phyloP scores from a whole-genome alignment of 1,139 yeast species.

The Pichia sp. region DNA sequence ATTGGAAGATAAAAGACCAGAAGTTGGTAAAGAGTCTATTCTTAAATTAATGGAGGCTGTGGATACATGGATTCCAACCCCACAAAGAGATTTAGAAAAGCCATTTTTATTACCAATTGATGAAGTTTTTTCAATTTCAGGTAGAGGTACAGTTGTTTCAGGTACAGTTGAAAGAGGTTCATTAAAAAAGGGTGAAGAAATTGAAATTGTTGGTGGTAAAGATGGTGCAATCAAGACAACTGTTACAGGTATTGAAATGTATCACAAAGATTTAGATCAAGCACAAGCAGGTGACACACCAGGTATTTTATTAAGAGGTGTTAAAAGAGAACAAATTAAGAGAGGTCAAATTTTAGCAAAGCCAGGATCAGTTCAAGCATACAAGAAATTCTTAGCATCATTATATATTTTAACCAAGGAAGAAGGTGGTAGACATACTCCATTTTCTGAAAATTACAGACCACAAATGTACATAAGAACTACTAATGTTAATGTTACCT shows the following conservation, averaged over 20 bases:
- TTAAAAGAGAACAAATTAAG: slow-evolving; percentile 92
- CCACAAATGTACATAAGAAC: slow-evolving; percentile 97
- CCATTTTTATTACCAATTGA: slow-evolving; percentile 97
- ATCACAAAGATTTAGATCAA: slow-evolving; percentile 94
- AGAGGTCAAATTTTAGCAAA: slow-evolving; percentile 98
- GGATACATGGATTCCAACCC: slow-evolving; percentile 93
- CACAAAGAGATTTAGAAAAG: slow-evolving; percentile 90
- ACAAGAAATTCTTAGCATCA: slow-evolving; percentile 90
- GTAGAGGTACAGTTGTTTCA: slow-evolving; percentile 99
- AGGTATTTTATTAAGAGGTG: slow-evolving; percentile 95
- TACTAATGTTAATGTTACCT: slow-evolving; percentile 87
- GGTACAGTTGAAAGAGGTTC: slow-evolving; percentile 99
- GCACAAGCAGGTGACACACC: slow-evolving; percentile 99
- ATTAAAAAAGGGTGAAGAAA: slow-evolving; percentile 96
- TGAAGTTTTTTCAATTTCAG: slow-evolving; percentile 95
- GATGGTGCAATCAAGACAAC: slow-evolving; percentile 84
- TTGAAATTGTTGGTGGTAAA: slow-evolving; percentile 92
- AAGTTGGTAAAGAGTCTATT: slow-evolving; percentile 86
- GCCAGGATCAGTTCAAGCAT: slow-evolving; percentile 88
- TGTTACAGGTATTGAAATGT: slow-evolving; percentile 98
- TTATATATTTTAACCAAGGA: slow-evolving; percentile 88
- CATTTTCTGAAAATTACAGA: slow-evolving; percentile 94
- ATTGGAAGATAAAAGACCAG: slow-evolving; percentile 79
- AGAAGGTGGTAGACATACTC: slow-evolving; percentile 99
- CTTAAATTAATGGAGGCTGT: slow-evolving; percentile 82